These are phyloP conservation scores for Esteya vermicola DNA, from an alignment of 2,329 filamentous ascomycete genomes.

Conservation along the genomic window DNA sequence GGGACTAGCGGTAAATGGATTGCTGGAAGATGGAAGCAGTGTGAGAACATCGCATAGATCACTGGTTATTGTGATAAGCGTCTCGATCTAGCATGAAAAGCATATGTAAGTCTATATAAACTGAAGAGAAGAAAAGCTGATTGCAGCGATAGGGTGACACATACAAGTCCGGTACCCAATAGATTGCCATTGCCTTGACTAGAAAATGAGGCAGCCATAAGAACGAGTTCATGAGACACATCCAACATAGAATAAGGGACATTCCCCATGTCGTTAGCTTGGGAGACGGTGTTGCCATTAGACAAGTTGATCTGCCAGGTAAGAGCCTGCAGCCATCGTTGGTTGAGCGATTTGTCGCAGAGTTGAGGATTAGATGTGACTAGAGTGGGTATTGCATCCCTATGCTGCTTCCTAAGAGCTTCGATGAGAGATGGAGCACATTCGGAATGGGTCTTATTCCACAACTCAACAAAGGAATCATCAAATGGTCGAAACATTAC, in stretches of 20 bases:
- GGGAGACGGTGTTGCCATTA: constrained; percentile 32
- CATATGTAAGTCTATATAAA: not conserved
- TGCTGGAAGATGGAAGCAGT: constrained; percentile 43
- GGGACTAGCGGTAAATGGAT: constrained; percentile 51
- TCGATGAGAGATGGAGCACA: constrained; percentile 42
- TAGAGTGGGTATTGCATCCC: constrained; percentile 36
- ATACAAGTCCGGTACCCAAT: constrained; percentile 57
- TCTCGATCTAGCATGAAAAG: constrained; percentile 45
- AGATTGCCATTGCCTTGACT: constrained; percentile 55
- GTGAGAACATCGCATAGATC: constrained; percentile 61
- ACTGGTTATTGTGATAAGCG: constrained; percentile 63
- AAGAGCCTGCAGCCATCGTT: constrained; percentile 51
- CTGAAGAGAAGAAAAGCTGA: not conserved
- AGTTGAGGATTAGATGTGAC: constrained; percentile 39
- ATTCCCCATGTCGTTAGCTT: not conserved
- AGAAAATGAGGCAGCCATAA: constrained; percentile 58
- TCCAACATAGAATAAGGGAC: constrained; percentile 47
- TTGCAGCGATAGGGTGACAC: too few relatives aligned
- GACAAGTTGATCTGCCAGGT: constrained; percentile 46
- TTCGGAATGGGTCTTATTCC: constrained; percentile 49
- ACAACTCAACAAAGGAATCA: constrained; percentile 46
- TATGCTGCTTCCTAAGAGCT: constrained; percentile 47
- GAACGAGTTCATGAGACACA: constrained; percentile 47
- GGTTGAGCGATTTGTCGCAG: constrained; percentile 41
- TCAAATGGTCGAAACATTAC: constrained; percentile 54